Percentiles rank a stretch among this genome's conserved stretches.
These are phyloP conservation scores for Rhizoclosmatium hyalinum DNA, from an alignment of 371 early-diverging fungal species.

Conservation along the genomic window DNA sequence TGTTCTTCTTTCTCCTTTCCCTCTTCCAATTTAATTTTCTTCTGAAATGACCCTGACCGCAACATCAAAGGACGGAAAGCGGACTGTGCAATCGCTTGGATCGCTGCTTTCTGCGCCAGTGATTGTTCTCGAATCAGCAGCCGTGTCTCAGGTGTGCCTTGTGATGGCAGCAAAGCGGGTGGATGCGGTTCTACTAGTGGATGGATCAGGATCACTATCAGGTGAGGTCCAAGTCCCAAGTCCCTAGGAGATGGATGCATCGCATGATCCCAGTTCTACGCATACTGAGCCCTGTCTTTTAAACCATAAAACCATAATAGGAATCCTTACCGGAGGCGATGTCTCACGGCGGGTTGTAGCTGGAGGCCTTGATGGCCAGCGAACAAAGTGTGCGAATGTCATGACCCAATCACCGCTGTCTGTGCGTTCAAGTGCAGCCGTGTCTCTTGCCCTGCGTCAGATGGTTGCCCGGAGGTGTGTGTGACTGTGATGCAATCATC, in stretches of 20 bases:
- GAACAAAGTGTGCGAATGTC: constrained; percentile 70
- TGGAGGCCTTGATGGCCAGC: constrained; percentile 72
- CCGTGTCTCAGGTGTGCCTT: constrained; percentile 31
- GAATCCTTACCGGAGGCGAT: constrained; percentile 91
- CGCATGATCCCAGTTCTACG: background rate
- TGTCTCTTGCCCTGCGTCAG: constrained; percentile 24
- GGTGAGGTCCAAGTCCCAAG: background rate
- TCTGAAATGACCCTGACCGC: background rate
- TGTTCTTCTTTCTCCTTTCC: background rate
- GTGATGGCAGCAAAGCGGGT: constrained; percentile 94
- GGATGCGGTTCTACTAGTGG: constrained; percentile 90
- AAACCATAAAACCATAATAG: constrained; percentile 41
- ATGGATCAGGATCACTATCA: constrained; percentile 79
- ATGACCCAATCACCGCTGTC: constrained; percentile 87
- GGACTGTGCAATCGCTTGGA: constrained; percentile 18
- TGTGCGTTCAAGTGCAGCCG: constrained; percentile 34
- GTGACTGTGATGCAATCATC: background rate
- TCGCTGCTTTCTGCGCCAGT: constrained; percentile 21
- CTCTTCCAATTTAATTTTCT: background rate
- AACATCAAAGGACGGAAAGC: background rate
- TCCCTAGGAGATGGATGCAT: background rate
- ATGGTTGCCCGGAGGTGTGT: constrained; percentile 24
- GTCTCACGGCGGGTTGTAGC: constrained; percentile 81
- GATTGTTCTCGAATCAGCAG: constrained; percentile 24
- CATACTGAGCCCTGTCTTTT: background rate